phyloP scores from a whole-genome alignment of 345 rosid species.

The Eucalyptus marginata region DNA sequence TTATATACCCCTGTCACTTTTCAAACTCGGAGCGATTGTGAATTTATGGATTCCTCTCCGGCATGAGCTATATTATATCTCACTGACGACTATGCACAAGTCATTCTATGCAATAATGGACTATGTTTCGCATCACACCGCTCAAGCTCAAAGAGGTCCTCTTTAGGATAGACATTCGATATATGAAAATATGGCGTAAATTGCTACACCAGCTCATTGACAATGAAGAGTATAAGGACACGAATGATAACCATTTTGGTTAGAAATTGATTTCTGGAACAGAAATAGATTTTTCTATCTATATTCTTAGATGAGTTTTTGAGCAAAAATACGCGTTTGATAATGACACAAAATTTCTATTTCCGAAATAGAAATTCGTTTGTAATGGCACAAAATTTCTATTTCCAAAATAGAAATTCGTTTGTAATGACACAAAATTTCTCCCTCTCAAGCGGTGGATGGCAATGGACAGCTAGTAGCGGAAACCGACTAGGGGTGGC shows the following conservation, averaged over 20 bases:
- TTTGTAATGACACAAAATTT: too few relatives aligned
- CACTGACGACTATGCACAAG: not conserved
- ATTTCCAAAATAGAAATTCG: too few relatives aligned
- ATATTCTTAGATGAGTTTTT: too few relatives aligned
- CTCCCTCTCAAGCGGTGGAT: fast-evolving
- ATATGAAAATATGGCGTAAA: not conserved
- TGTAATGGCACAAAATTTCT: too few relatives aligned
- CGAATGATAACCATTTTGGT: fast-evolving
- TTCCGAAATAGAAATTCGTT: too few relatives aligned
- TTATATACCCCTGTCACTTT: not conserved
- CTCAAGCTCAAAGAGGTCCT: not conserved
- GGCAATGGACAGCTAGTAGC: too few relatives aligned
- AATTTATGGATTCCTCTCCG: not conserved
- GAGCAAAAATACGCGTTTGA: fast-evolving
- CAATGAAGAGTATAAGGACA: not conserved
- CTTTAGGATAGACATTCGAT: not conserved
- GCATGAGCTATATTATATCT: not conserved
- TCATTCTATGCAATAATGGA: not conserved
- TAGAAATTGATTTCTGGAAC: fast-evolving
- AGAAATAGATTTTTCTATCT: too few relatives aligned
- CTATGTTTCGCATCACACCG: not conserved
- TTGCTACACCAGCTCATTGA: not conserved
- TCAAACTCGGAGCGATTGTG: not conserved
- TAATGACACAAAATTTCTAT: fast-evolving
- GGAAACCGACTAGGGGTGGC: too few relatives aligned